Percentiles rank a stretch among this genome's conserved stretches.
Conservation (phyloP, 2,329 filamentous ascomycete species). For the Cladophialophora yegresii region DNA sequence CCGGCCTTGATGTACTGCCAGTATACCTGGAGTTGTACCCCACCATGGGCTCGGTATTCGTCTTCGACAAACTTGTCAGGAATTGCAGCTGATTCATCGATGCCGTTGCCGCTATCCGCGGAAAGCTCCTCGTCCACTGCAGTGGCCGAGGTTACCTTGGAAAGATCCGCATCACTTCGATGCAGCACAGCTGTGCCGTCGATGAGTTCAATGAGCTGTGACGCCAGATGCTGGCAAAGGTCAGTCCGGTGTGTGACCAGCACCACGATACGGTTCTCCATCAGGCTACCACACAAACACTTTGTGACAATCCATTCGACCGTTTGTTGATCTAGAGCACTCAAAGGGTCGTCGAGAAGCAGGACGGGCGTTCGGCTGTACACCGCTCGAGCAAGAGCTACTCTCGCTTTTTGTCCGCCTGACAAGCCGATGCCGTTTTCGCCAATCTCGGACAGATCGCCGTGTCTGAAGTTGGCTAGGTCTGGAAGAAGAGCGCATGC, state of each 20-base stretch:
- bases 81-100: slow-evolving; percentile 52
- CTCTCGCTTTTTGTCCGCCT: slow-evolving; percentile 62
- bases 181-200: slow-evolving; percentile 57
- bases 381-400: slow-evolving; percentile 62
- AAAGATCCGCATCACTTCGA: slow-evolving; percentile 51
- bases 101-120: slow-evolving; percentile 31
- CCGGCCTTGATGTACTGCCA: slow-evolving; percentile 85
- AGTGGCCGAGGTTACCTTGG: slow-evolving; percentile 43
- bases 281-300: slow-evolving; percentile 58
- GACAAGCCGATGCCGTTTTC: slow-evolving; percentile 64
- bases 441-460: slow-evolving; percentile 63
- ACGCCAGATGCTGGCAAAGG: slow-evolving; percentile 70
- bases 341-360: slow-evolving; percentile 62
- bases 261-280: slow-evolving; percentile 57
- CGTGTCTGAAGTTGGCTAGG: slow-evolving; percentile 63
- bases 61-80: slow-evolving; percentile 79
- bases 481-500: slow-evolving; percentile 64
- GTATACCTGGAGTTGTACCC: slow-evolving; percentile 74
- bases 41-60: slow-evolving; percentile 71
- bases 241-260: slow-evolving; percentile 68
- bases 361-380: slow-evolving; percentile 59
- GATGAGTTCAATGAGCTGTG: slow-evolving; percentile 70
- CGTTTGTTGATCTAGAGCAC: slow-evolving; percentile 65
- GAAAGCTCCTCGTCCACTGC: slow-evolving; percentile 40
- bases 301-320: slow-evolving; percentile 62